Evolutionary conservation across 2,329 filamentous ascomycete species (phyloP), one percentile per base, ranked within the genome.

Genomic region (Ophiostoma sp.): DNA sequence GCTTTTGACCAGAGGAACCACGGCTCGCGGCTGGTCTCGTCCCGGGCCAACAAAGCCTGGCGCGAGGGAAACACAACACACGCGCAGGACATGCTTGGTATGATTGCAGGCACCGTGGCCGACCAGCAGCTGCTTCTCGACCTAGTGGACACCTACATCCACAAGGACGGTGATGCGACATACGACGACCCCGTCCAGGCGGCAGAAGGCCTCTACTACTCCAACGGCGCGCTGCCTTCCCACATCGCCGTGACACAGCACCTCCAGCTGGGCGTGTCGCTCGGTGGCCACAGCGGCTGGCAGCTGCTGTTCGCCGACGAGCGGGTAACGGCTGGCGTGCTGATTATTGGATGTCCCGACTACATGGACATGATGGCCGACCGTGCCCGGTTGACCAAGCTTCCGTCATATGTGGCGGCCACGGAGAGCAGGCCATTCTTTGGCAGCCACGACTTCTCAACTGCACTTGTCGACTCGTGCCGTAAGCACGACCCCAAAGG

Each of bases 1-100:
- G 86, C 89, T 2, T 96, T 97, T 77, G 95, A 98, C 79, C 93
- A 97, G 81, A 86, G 94, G 63, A 98, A 98, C 77, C 95, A 98
- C 78, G 95, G 95, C 40, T 84, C 85, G 2, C 82, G 95, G 67
- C 78, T 87, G 69, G 85, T 94, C 1, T 83, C 89, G 73, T 79
- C 84, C 7, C 73, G 83, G 18, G 87, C 89, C 40, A 98, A 97
- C 76, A 82, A 89, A 73, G 83, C 89, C 4, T 98, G 93, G 94
- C 84, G 85, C 60, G 79, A 85, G 49, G 93, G 92, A 42, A 97
- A 97, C 75, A 81, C 84, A 47, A 85, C 83, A 6, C 95, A 98
- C 79, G 94, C 93, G 0, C 87, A 92, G 75, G 95, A 99, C 77
- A 97, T 99, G 93, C 93, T 95, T 76, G 87, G 86, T 42, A 86